Evolutionary conservation across 1,139 yeast species (phyloP), one percentile per base, ranked within the genome.

Genomic region (Candida smagusa): DNA sequence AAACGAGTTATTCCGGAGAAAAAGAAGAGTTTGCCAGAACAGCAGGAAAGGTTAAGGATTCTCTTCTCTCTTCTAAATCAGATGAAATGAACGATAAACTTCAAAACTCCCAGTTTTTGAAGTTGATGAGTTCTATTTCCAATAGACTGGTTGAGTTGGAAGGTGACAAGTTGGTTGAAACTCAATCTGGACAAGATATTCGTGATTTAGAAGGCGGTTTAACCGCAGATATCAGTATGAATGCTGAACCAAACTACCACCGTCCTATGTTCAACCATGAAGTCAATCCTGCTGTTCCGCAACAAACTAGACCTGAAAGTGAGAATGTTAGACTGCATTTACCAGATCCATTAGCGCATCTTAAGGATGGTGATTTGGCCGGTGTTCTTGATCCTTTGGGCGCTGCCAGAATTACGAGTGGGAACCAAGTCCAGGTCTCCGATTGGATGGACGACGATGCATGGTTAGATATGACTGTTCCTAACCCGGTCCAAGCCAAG

Each of bases 291-390:
- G 9, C 6, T 4, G 11, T 6, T n/a, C 26, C 26, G 4, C 3
- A 21, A 3, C 9, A 3, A 4, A 28, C 9, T 9, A 9, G 13
- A 8, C 22, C 19, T n/a, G 40, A 37, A 22, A 37, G 36, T 16
- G 37, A 37, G 33, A 33, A 22, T 28, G 22, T 36, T 30, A 37
- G 12, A 7, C 57, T 56, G 42, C 65, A 52, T 34, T 54, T 70
- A 21, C 74, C 76, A 2, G 77, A 71, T 42, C 77, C 77, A 0
- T 54, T 71, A 38, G 72, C 75, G 2, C 77, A 71, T 43, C 57
- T 71, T n/a, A 53, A 53, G 34, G 72, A 68, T 36, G 74, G 74
- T 1, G 61, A 53, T 13, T 50, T 71, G 9, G 44, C 43, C 9
- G 50, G 46, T n/a, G 39, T 49, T 28, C 51, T 45, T 2, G 63